phyloP scores from a whole-genome alignment of 345 rosid genomes.

The rapeseed (Brassica napus) region Da-Ae NC_063444.1:2535501-2536000 shows the following conservation, averaged over 20 bases:
- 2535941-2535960: slow-evolving; percentile 89
- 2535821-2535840: slow-evolving; percentile 97
- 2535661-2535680: slow-evolving; percentile 80
- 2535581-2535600: slow-evolving; percentile 98
- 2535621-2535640: slow-evolving; percentile 98
- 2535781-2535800: slow-evolving; percentile 93
- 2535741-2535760: slow-evolving; percentile 90
- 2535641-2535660: slow-evolving; percentile 72
- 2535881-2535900: slow-evolving; percentile 97
- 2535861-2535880: slow-evolving; percentile 99
- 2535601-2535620: slow-evolving; percentile 99
- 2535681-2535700: slow-evolving; percentile 81
- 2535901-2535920: slow-evolving; percentile 79
- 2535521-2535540: slow-evolving; percentile 98
- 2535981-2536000: slow-evolving; percentile 95
- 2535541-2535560: slow-evolving; percentile 99
- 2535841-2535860: slow-evolving; percentile 97
- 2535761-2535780: slow-evolving; percentile 92
- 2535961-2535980: slow-evolving; percentile 98
- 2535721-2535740: slow-evolving; percentile 67
- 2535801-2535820: slow-evolving; percentile 95
- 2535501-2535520: slow-evolving; percentile 99
- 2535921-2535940: slow-evolving; percentile 93
- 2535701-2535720: slow-evolving; percentile 73
- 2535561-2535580: slow-evolving; percentile 99